Conservation (phyloP, 495 filamentous ascomycete species). For the Cudoniella acicularis region DNA sequence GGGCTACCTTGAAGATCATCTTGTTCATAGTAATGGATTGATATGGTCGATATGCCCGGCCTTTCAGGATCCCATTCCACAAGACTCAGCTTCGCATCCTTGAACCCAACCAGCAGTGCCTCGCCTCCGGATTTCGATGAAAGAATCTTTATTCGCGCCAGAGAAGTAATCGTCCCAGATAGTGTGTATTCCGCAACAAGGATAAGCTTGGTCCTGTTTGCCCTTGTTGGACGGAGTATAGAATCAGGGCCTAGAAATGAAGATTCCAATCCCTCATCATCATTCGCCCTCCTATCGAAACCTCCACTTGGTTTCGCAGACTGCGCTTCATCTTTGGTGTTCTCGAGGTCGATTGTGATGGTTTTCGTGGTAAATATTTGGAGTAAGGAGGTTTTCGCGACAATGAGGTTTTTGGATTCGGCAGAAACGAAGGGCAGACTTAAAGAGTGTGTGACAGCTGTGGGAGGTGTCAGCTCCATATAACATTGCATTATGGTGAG, state of each 20-base stretch:
- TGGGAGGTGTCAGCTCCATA: conserved; percentile 87
- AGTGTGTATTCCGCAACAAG: conserved; percentile 80
- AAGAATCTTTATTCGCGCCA: conserved; percentile 68
- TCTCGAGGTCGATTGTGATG: conserved; percentile 50
- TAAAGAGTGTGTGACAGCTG: conserved; percentile 86
- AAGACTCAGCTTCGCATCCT: conserved; percentile 88
- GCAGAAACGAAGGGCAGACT: conserved; percentile 71
- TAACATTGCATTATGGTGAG: conserved; percentile 59
- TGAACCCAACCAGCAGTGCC: conserved; percentile 76
- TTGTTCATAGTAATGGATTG: conserved; percentile 96
- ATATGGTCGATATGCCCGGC: conserved; percentile 75
- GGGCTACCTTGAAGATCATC: conserved; percentile 76
- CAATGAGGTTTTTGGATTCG: conserved; percentile 75
- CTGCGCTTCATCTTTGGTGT: conserved; percentile 19
- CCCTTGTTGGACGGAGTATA: conserved; percentile 50
- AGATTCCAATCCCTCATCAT: conserved; percentile 57
- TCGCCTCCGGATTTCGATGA: conserved; percentile 76
- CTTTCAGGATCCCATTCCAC: conserved; percentile 90
- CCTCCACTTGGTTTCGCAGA: conserved; percentile 11
- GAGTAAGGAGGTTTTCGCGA: conserved; percentile 85
- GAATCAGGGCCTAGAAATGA: conserved; percentile 57
- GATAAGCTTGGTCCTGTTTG: conserved; percentile 69
- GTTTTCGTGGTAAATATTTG: conserved; percentile 72
- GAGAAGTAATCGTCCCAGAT: conserved; percentile 75
- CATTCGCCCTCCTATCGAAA: conserved; percentile 40